Evolutionary conservation across 805 yeast genomes (phyloP).

Genomic region (Phaffomyces antillensis): DNA sequence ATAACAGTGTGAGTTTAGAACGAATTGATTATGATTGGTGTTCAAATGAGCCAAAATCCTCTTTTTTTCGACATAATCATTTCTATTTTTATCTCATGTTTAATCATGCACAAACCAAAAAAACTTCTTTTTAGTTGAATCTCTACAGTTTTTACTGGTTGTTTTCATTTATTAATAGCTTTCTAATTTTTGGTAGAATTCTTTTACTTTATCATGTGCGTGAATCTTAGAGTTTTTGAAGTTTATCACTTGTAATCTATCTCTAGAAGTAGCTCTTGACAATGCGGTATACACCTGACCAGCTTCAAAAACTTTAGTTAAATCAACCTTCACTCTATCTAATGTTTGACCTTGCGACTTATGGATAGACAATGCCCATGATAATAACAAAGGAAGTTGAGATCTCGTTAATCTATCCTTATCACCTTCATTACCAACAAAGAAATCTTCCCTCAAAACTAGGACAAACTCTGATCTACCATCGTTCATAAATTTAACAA

Average conservation of each 20-base stretch:
- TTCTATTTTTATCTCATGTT: no score
- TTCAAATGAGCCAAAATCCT: no score
- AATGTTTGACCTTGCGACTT: conserved; percentile 84
- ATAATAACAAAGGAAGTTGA: conserved; percentile 63
- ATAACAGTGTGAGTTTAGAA: no score
- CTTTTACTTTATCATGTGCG: conserved; percentile 52
- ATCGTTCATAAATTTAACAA: conserved; percentile 27
- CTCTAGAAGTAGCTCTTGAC: conserved; percentile 68
- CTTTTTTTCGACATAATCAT: no score
- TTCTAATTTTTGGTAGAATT: conserved; percentile 47
- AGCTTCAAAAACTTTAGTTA: conserved; percentile 60
- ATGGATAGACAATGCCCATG: conserved; percentile 83
- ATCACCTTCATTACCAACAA: conserved; percentile 24
- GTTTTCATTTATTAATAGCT: neutral
- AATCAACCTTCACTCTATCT: conserved; percentile 60
- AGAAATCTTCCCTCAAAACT: conserved; percentile 33
- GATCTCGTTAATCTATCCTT: conserved; percentile 31
- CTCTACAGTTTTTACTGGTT: no score
- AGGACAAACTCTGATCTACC: conserved; percentile 24
- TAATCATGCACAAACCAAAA: no score
- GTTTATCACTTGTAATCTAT: conserved; percentile 56
- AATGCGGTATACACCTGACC: conserved; percentile 84
- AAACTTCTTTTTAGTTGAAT: no score
- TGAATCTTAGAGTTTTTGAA: conserved; percentile 52
- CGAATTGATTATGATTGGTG: no score